These are phyloP conservation scores for Ascochyta koolunga DNA, from an alignment of 2,329 filamentous ascomycete genomes.

Conservation along the genomic window DNA sequence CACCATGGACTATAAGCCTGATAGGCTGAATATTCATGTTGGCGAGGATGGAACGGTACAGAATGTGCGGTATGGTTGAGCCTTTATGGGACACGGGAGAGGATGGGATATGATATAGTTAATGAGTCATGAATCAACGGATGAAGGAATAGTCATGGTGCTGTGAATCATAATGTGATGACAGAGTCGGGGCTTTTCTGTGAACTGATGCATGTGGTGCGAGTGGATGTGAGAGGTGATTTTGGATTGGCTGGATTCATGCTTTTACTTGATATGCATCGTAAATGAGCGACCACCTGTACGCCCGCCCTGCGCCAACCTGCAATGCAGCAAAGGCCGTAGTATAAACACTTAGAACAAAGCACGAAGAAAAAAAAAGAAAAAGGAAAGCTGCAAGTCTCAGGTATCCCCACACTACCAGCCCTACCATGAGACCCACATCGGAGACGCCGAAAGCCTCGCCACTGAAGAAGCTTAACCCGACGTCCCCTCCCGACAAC, in stretches of 20 bases:
- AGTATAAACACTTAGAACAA: not conserved
- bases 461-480: constrained; percentile 25
- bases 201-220: too few species aligned
- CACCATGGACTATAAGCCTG: constrained; percentile 56
- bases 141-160: not conserved
- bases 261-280: not conserved
- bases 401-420: constrained; percentile 1
- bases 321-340: not conserved
- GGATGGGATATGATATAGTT: not conserved
- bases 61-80: constrained; percentile 55
- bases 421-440: constrained; percentile 3
- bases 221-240: too few species aligned
- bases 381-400: not conserved
- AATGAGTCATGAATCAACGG: not conserved
- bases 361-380: not conserved
- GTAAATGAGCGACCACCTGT: not conserved
- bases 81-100: too few species aligned
- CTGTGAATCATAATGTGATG: too few species aligned
- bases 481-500: constrained; percentile 15
- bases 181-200: too few species aligned
- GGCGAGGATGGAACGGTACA: constrained; percentile 56
- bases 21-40: constrained; percentile 58
- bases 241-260: not conserved
- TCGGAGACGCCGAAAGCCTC: constrained; percentile 18
- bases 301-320: not conserved